Base-by-base conservation (phyloP, 2,329 filamentous ascomycete genomes). In the Phialophora expanda region DNA sequence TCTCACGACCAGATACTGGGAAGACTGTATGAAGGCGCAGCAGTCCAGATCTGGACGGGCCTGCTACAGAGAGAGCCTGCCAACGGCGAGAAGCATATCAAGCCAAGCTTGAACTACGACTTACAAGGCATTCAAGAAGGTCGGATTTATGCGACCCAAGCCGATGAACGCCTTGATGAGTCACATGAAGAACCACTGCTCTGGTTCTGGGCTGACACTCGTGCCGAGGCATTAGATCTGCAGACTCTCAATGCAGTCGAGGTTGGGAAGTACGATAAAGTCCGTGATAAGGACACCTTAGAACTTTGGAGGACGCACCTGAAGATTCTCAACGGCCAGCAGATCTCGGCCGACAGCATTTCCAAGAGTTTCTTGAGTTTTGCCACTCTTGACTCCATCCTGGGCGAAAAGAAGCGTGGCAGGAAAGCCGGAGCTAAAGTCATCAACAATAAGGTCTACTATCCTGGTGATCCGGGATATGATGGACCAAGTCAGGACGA, bases 131-230 rank as follows among this genome's bases (percentile, higher is more conserved):
- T 85, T 0, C 56, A 79, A 0, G 75, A 78, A n/a, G 84, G 79
- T 0, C 80, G 86, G 1, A 69, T 73, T 0, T 87, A 80, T 70
- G 81, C 83, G 0, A 71, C 74, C 0, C 67, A 76, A 12, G 75
- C 79, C 17, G 84, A 88, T 64, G 67, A 76, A 0, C 83, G 85
- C 2, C 84, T 87, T 30, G 72, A 76, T 0, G 68, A 74, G 12
- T 53, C 56, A 3, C 59, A 71, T 1, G 79, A 76, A 14, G 63
- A 59, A 51, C 56, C 68, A n/a, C 24, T 71, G 17, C 48, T 51
- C 12, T 88, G 85, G 85, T 86, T 83, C 73, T 87, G 84, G 82
- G 85, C 80, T 0, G 85, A 88, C 60, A 79, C 78, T 24, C 80
- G 86, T 0, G 81, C 82, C 0, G 82, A 87, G 56, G 83, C 85